phyloP scores from a whole-genome alignment of 306 rosid species.

The Ochetophila trinervis region DNA sequence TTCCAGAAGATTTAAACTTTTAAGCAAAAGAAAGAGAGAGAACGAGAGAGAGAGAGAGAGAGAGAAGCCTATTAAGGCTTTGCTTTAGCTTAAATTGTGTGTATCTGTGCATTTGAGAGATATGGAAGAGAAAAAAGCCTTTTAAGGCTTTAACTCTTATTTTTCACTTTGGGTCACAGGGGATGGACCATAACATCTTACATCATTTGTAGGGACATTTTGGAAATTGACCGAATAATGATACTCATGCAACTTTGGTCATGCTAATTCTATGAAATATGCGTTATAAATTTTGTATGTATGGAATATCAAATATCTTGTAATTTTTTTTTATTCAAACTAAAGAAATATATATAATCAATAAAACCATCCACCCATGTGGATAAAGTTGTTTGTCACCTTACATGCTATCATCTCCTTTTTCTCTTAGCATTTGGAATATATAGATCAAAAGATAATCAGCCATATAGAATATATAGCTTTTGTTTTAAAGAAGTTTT shows the following conservation, averaged over 20 bases:
- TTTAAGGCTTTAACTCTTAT: not conserved
- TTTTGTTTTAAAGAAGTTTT: too few species aligned
- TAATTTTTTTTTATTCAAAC: too few species aligned
- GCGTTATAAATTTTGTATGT: not conserved
- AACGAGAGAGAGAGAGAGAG: constrained; percentile 17
- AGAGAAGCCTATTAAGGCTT: constrained; percentile 19
- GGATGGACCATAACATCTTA: constrained; percentile 5
- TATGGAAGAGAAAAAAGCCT: constrained; percentile 9
- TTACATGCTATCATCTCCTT: constrained; percentile 1
- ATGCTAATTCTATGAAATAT: not conserved
- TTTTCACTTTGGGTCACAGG: constrained; percentile 21
- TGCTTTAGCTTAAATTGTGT: constrained; percentile 9
- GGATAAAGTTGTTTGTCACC: constrained; percentile 24
- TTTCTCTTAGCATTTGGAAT: not conserved
- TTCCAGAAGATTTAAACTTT: constrained; percentile 38
- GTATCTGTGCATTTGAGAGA: constrained; percentile 7
- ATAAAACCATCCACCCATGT: constrained; percentile 19
- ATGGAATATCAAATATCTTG: not conserved
- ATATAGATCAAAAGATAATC: too few species aligned
- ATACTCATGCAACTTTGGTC: not conserved
- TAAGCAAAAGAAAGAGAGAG: constrained; percentile 20
- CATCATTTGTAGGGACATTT: constrained; percentile 18
- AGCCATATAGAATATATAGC: too few species aligned
- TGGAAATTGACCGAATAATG: constrained; percentile 13
- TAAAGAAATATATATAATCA: not conserved